A percentile compares a stretch with the other conserved stretches of the same genome.
Conservation (phyloP, 495 filamentous ascomycete genomes). For the Parathielavia appendiculata region DNA sequence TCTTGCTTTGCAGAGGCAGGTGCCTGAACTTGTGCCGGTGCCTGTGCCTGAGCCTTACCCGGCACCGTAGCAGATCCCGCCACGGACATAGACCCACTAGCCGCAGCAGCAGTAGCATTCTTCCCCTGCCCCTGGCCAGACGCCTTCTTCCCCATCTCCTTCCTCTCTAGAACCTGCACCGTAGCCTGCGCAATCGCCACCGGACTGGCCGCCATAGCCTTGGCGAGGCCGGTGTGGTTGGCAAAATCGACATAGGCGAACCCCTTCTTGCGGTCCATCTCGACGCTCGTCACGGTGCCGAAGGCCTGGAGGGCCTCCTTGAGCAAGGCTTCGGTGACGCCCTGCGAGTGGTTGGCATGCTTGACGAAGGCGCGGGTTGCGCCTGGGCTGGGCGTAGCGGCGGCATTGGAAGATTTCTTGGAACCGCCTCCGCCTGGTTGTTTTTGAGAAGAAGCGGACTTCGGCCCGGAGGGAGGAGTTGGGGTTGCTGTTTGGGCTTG, state of each 20-base stretch:
- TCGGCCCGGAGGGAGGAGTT: slow-evolving; percentile 31
- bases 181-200: slow-evolving; percentile 75
- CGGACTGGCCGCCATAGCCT: slow-evolving; percentile 76
- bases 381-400: slow-evolving; percentile 42
- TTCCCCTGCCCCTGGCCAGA: slow-evolving; percentile 8
- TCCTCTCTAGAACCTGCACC: slow-evolving; percentile 79
- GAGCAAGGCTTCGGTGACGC: slow-evolving; percentile 75
- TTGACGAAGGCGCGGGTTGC: slow-evolving; percentile 86
- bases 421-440: slow-evolving; percentile 17
- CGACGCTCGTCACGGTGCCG: slow-evolving; percentile 67
- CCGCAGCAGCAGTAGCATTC: slow-evolving; percentile 2
- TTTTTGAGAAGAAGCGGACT: slow-evolving; percentile 30
- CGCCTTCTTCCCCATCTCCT: slow-evolving; percentile 46
- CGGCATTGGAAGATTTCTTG: slow-evolving; percentile 13
- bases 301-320: slow-evolving; percentile 64
- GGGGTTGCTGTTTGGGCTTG: slow-evolving; percentile 8
- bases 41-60: background rate
- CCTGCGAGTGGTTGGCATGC: slow-evolving; percentile 86
- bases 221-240: slow-evolving; percentile 61
- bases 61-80: background rate
- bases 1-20: background rate
- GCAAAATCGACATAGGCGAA: slow-evolving; percentile 88
- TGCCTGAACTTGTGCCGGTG: background rate
- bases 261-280: slow-evolving; percentile 89
- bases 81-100: background rate